phyloP scores from a whole-genome alignment of 345 rosid genomes.

The Camelina hispida region DNA sequence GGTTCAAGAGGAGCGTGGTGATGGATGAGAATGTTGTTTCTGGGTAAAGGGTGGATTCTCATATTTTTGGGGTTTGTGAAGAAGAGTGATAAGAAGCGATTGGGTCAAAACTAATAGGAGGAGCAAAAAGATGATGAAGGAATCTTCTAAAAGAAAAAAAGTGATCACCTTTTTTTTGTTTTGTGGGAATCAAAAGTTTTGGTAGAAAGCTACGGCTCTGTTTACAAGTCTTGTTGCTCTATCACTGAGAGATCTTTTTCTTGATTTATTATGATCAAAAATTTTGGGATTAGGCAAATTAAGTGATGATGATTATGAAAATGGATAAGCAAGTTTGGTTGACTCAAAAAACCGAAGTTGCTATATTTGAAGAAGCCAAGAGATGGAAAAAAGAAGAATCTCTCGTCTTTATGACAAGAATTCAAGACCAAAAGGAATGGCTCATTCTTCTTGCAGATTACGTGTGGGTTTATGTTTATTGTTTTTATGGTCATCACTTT shows the following conservation, averaged over 20 bases:
- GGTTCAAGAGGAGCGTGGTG: slow-evolving; percentile 31
- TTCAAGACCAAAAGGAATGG: no score
- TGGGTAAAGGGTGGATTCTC: slow-evolving; percentile 79
- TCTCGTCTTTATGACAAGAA: background rate
- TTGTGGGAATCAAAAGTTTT: slow-evolving; percentile 4
- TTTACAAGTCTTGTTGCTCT: background rate
- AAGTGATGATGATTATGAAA: background rate
- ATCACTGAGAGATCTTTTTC: background rate
- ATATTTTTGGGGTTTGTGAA: slow-evolving; percentile 38
- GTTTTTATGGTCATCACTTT: no score
- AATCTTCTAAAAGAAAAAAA: background rate
- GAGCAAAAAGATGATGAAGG: background rate
- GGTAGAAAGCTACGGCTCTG: slow-evolving; percentile 26
- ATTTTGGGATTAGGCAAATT: background rate
- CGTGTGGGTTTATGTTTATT: background rate
- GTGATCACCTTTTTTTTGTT: background rate
- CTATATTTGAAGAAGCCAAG: background rate
- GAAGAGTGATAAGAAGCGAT: slow-evolving; percentile 19
- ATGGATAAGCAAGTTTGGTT: background rate
- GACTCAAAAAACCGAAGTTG: slow-evolving; percentile 3
- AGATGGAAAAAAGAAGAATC: background rate
- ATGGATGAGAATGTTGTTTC: slow-evolving; percentile 60
- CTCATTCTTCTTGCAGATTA: background rate
- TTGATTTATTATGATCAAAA: background rate
- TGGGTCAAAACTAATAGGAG: slow-evolving; percentile 10